Evolutionary conservation across 805 yeast genomes (phyloP), one percentile per base, ranked within the genome.

Genomic region (Starmerella apis): DNA sequence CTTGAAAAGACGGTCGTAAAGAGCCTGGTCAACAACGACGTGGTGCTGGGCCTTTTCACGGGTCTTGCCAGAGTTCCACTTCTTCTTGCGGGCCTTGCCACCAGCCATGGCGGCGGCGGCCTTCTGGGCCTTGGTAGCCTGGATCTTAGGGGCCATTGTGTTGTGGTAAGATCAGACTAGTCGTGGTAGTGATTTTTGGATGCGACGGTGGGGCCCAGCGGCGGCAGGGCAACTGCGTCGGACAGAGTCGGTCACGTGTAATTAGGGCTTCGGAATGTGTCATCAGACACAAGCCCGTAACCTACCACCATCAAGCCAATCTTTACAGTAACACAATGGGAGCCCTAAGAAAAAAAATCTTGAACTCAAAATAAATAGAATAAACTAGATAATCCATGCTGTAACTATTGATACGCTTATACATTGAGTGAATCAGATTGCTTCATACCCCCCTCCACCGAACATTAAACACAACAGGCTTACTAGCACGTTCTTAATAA

Each of bases 41-140:
- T 87, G 81, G 81, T 92, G 98, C 74, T 86, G 90, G 68, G 98
- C 97, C 94, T 85, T 90, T 78, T 92, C 99, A 88, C 94, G 92
- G 75, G 87, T 95, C 83, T 94, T 87, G 77, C 96, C 96, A 83
- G 90, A 88, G 84, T 94, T 85, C 98, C 97, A 92, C 95, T 92
- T 92, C 94, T 92, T 90, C 87, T 92, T 92, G 76, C 95, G 86
- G 73, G 90, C 87, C 85, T 88, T 88, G 83, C 96, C 95, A 84
- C 96, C 96, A 74, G 96, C 96, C 83, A 86, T 79, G 75, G 96
- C 97, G 79, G 97, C 97, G 71, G 97, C 96, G 71, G 96, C 96
- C 81, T 90, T 90, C 71, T 96, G 96, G 76, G 96, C 96, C 80
- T 90, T 90, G 71, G 96, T 83, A 76, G 86, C 88, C 82, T 90